Percentiles rank a stretch among this genome's conserved stretches.
Conservation (phyloP, 768 basidiomycete species). For the Kwoniella bestiolae region DNA sequence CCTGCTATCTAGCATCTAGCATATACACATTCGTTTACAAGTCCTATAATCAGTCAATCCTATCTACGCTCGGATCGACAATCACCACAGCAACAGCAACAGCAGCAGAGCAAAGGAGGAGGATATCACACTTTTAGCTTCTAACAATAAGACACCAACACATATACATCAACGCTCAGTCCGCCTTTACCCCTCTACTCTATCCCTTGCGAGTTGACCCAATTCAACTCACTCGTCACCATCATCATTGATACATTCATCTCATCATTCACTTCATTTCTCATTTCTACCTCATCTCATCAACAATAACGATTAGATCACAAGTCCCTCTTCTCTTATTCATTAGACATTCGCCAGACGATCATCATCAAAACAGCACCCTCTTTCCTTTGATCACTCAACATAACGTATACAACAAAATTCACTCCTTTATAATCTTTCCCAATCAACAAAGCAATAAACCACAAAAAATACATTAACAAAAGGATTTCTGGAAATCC, state of each 20-base stretch:
- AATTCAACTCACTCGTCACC: background rate
- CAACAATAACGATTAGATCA: too few species aligned
- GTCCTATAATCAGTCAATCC: background rate
- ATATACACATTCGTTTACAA: background rate
- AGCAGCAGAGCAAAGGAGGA: conserved; percentile 1
- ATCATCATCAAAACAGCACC: too few species aligned
- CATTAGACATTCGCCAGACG: too few species aligned
- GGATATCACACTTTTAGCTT: background rate
- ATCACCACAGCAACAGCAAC: conserved; percentile 2
- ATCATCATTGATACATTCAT: background rate
- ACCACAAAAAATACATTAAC: background rate
- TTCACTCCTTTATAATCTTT: background rate
- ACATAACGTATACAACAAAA: background rate
- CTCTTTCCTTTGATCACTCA: background rate
- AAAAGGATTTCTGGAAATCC: conserved; percentile 21
- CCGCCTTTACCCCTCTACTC: background rate
- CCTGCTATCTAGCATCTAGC: too few species aligned
- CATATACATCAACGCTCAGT: background rate
- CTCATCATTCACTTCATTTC: conserved; percentile 16
- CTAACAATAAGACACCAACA: background rate
- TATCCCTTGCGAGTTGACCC: background rate
- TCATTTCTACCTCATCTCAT: too few species aligned
- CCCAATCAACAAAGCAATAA: background rate
- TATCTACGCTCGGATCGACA: conserved; percentile 1
- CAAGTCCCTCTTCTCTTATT: too few species aligned